phyloP scores from a whole-genome alignment of 192 early-diverging fungal species.

The Polychytrium aggregatum region DNA sequence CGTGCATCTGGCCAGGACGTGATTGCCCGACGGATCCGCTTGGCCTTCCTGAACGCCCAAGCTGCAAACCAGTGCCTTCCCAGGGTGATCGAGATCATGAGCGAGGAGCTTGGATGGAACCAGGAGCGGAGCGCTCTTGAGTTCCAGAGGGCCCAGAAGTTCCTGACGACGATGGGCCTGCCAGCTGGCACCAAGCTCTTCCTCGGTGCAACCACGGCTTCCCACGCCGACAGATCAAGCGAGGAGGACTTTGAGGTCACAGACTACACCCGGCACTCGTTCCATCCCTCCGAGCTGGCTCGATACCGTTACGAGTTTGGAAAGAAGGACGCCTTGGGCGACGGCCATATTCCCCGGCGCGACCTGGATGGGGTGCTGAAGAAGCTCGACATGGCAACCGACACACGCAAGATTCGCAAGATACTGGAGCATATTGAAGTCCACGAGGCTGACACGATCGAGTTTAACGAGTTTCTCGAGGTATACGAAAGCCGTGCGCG shows the following conservation, averaged over 20 bases:
- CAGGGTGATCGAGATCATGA: constrained; percentile 83
- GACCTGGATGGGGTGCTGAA: constrained; percentile 41
- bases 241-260: constrained; percentile 18
- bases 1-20: constrained; percentile 53
- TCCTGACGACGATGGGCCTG: constrained; percentile 89
- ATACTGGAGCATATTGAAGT: constrained; percentile 45
- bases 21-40: constrained; percentile 75
- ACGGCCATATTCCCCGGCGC: constrained; percentile 41
- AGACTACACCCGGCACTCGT: constrained; percentile 44
- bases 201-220: constrained; percentile 2
- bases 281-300: constrained; percentile 50
- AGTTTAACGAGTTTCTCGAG: constrained; percentile 64
- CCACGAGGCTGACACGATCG: constrained; percentile 40
- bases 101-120: constrained; percentile 73
- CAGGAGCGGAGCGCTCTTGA: constrained; percentile 55
- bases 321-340: constrained; percentile 37
- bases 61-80: constrained; percentile 80
- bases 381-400: constrained; percentile 40
- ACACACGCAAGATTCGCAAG: constrained; percentile 30
- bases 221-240: constrained; percentile 14
- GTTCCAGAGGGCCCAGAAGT: constrained; percentile 55
- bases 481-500: too few species aligned
- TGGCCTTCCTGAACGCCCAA: constrained; percentile 89
- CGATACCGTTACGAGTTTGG: constrained; percentile 45
- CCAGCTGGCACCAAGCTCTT: constrained; percentile 6